These are phyloP conservation scores for Cryptococcus hybrid DNA, from an alignment of 1,284 basidiomycete species.

Conservation along the genomic window DNA sequence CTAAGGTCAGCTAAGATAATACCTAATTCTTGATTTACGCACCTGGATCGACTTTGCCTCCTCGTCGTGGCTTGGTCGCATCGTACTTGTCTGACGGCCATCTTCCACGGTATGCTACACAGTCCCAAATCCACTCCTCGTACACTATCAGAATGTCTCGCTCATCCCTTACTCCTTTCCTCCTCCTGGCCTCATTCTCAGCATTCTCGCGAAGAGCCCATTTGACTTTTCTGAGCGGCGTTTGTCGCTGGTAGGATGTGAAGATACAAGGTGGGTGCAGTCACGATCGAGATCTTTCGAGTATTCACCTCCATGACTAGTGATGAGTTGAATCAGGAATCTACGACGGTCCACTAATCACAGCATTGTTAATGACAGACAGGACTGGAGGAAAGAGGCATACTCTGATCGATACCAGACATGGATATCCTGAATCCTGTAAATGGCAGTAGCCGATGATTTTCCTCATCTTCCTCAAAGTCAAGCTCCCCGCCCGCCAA, in stretches of 20 bases:
- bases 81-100: conserved; percentile 46
- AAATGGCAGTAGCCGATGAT: conserved; percentile 37
- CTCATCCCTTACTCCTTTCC: conserved; percentile 28
- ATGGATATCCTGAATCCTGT: conserved; percentile 38
- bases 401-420: conserved; percentile 38
- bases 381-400: conserved; percentile 5
- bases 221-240: conserved; percentile 41
- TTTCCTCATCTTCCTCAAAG: conserved; percentile 20
- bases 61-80: conserved; percentile 33
- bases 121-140: conserved; percentile 52
- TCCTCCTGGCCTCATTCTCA: conserved; percentile 24
- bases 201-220: conserved; percentile 39
- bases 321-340: conserved; percentile 36
- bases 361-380: not conserved
- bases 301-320: conserved; percentile 39
- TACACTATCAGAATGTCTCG: conserved; percentile 40
- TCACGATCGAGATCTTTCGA: conserved; percentile 42
- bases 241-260: conserved; percentile 31
- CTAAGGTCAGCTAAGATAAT: not conserved
- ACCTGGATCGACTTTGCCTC: conserved; percentile 26
- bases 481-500: conserved; percentile 30
- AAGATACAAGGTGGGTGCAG: conserved; percentile 46
- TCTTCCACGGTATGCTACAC: conserved; percentile 40
- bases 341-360: conserved; percentile 37
- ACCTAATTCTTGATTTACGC: not conserved